Percentiles rank a stretch among this genome's conserved stretches.
Conservation (phyloP, 1,284 basidiomycete genomes). For the Microbotryum violaceum region DNA sequence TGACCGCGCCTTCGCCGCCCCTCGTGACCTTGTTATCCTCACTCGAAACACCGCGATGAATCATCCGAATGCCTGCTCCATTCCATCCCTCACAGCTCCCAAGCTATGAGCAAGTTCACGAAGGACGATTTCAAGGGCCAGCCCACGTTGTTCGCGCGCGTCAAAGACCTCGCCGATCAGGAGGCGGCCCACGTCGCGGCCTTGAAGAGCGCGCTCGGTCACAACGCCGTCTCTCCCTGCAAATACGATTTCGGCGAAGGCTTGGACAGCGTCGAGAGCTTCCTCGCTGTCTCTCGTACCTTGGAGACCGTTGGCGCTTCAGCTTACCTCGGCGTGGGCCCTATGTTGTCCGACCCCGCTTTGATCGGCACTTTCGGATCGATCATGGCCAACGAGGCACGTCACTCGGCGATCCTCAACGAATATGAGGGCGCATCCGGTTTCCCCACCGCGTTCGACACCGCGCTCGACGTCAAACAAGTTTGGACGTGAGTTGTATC, state of each 20-base stretch:
- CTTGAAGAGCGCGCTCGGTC: too few relatives aligned
- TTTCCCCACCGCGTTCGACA: constrained; percentile 62
- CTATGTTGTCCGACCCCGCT: constrained; percentile 47
- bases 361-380: constrained; percentile 62
- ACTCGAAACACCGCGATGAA: too few relatives aligned
- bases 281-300: neutral
- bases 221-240: neutral
- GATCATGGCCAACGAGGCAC: constrained; percentile 71
- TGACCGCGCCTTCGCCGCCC: too few relatives aligned
- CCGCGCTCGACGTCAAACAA: constrained; percentile 58
- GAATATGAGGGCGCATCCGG: constrained; percentile 55
- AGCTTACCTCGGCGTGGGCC: neutral
- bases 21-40: too few relatives aligned
- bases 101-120: too few relatives aligned
- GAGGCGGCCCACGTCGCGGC: too few relatives aligned
- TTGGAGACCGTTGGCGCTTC: too few relatives aligned
- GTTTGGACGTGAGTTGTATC: constrained; percentile 40
- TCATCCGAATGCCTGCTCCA: too few relatives aligned
- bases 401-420: constrained; percentile 64
- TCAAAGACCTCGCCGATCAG: too few relatives aligned
- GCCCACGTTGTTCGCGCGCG: too few relatives aligned
- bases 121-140: too few relatives aligned
- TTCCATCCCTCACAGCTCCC: too few relatives aligned
- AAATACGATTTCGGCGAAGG: neutral
- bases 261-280: neutral